phyloP scores from a whole-genome alignment of 352 stramenopile species.

The Phytophthora crassamura region DNA sequence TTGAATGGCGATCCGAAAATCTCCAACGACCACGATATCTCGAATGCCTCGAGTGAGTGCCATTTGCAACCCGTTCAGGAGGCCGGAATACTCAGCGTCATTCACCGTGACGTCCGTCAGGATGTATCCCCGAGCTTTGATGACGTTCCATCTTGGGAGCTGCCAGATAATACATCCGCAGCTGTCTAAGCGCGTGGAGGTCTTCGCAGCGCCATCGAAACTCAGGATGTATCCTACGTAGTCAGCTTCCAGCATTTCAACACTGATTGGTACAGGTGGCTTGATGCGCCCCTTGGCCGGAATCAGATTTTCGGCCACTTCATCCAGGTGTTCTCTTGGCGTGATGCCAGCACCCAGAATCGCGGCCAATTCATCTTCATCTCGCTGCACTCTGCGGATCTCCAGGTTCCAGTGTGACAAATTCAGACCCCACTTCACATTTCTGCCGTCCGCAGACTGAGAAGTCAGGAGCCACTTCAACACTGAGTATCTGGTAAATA shows the following conservation, averaged over 20 bases:
- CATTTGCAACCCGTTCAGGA: neutral
- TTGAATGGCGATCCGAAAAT: constrained; percentile 7
- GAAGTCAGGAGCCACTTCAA: constrained; percentile 13
- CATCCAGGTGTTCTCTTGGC: constrained; percentile 13
- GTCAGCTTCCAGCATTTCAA: constrained; percentile 10
- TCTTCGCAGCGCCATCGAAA: constrained; percentile 15
- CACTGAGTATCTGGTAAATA: constrained; percentile 12
- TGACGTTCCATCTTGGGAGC: constrained; percentile 1
- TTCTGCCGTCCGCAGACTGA: neutral
- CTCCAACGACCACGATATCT: neutral
- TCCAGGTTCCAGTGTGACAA: constrained; percentile 10
- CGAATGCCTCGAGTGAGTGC: neutral
- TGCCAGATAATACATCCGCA: constrained; percentile 15
- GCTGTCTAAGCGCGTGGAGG: neutral
- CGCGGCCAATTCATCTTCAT: constrained; percentile 6
- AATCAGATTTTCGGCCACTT: constrained; percentile 2
- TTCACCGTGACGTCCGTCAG: constrained; percentile 16
- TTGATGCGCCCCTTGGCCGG: constrained; percentile 10
- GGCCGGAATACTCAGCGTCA: constrained; percentile 10
- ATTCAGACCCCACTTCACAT: neutral
- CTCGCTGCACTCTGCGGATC: neutral
- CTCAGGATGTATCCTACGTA: constrained; percentile 6
- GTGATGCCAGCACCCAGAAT: constrained; percentile 19
- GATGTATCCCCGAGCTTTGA: neutral
- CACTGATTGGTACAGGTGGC: neutral